A percentile compares a stretch with the other conserved stretches of the same genome.
These are phyloP conservation scores for Camellia sinensis DNA, from an alignment of 148 eudicot genomes.

Conservation along the genomic window DNA sequence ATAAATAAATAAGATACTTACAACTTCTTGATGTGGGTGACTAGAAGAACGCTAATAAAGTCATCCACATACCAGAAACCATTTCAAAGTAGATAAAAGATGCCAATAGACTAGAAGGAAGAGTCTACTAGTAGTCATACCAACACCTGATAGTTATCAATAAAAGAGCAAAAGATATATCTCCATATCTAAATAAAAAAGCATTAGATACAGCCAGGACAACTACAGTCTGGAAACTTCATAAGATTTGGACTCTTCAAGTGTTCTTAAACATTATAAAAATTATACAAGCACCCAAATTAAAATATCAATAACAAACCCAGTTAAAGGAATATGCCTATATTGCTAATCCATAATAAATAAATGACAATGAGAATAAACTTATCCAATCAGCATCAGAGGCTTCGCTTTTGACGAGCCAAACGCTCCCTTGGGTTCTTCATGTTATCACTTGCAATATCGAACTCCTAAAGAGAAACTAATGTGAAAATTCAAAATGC, in stretches of 20 bases:
- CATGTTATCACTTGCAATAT: slow-evolving; percentile 58
- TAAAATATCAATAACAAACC: not conserved
- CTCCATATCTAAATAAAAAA: not conserved
- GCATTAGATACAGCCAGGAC: not conserved
- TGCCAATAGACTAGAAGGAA: not conserved
- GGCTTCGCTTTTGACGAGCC: slow-evolving; percentile 83
- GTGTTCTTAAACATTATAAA: not conserved
- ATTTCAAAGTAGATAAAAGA: not conserved
- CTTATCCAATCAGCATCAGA: slow-evolving; percentile 68
- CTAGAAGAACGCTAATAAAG: not conserved
- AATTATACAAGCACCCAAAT: slow-evolving; percentile 1
- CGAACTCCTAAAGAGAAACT: slow-evolving; percentile 54
- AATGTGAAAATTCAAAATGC: not conserved
- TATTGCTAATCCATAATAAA: not conserved
- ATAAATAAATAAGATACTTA: not conserved
- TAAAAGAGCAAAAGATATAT: no score
- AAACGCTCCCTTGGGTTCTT: slow-evolving; percentile 76
- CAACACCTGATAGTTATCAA: no score
- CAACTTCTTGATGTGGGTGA: not conserved
- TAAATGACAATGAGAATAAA: slow-evolving; percentile 3
- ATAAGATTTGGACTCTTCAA: not conserved
- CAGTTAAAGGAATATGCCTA: not conserved
- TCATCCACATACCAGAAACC: not conserved
- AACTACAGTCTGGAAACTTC: not conserved
- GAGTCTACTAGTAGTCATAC: no score